Base-by-base conservation (phyloP, 2,329 filamentous ascomycete species). In the Colletotrichum truncatum region DNA sequence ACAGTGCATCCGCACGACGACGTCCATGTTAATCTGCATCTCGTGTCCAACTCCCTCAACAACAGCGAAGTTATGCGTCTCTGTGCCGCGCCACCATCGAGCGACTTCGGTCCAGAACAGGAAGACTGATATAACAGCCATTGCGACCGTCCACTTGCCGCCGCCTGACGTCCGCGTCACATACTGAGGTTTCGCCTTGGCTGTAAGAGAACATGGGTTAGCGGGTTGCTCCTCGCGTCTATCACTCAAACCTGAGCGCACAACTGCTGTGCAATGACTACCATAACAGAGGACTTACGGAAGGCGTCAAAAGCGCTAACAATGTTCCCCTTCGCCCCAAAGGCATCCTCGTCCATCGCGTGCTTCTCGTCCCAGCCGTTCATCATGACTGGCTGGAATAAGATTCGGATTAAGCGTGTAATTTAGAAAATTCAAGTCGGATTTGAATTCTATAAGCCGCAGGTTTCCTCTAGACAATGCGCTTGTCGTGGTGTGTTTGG, bases 221-320 rank as follows among this genome's bases (percentile, higher is more conserved):
- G 73, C 60, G 36, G 38, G 5, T 23, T 9, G 9, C n/a, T 28
- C 8, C 26, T 12, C 4, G 18, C 36, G 9, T 28, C 21, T 18
- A 14, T 6, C 25, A 4, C 14, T n/a, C 6, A 14, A n/a, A 11
- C n/a, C 12, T n/a, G 8, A 11, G 38, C n/a, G 14, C 14, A n/a
- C 14, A 12, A 6, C 10, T 18, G 5, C n/a, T 14, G 12, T 16
- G 36, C 3, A 18, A n/a, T 5, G 36, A 14, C 36, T n/a, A 16
- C 36, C 41, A 12, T 41, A 23, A 34, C 8, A 14, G 41, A 5
- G n/a, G 32, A 64, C 92, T 76, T 87, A 97, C 94, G 95, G 78
- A 99, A 99, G 70, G 94, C 95, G 83, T 99, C 96, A 80, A 99
- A 99, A 65, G 95, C 94, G 78, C 90, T 91, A 73, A 97, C 88